Percentiles rank a stretch among this genome's conserved stretches.
Conservation (phyloP, 2,329 filamentous ascomycete species). For the Fusarium sp. region DNA sequence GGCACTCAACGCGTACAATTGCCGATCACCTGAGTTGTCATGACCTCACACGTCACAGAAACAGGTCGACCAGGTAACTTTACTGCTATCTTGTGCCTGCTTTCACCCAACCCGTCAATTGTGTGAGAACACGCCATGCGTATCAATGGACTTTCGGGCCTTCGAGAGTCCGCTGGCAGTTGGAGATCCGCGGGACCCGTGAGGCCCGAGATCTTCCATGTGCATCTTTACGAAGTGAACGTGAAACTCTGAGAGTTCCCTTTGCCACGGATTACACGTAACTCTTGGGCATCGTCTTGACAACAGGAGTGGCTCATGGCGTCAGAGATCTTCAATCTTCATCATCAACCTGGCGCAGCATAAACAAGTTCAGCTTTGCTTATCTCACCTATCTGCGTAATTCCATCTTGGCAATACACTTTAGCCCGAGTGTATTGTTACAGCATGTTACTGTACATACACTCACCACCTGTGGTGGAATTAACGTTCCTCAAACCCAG, state of each 20-base stretch:
- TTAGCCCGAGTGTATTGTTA: conserved; percentile 2
- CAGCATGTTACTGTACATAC: neutral
- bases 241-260: neutral
- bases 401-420: conserved; percentile 17
- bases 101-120: neutral
- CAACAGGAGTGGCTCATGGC: conserved; percentile 29
- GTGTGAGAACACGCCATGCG: neutral
- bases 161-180: conserved; percentile 22
- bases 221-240: neutral
- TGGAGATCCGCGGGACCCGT: conserved; percentile 1
- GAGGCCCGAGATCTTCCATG: conserved; percentile 19
- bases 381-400: conserved; percentile 16
- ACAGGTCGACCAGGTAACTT: conserved; percentile 12
- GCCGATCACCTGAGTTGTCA: conserved; percentile 24
- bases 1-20: conserved; percentile 20
- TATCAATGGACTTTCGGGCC: conserved; percentile 26
- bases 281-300: conserved; percentile 13
- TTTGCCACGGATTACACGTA: conserved; percentile 31
- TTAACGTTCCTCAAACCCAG: conserved; percentile 29
- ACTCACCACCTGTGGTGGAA: conserved; percentile 5
- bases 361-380: conserved; percentile 16
- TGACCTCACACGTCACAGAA: conserved; percentile 27
- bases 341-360: conserved; percentile 33
- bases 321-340: conserved; percentile 34
- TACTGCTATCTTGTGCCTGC: neutral